phyloP scores from a whole-genome alignment of 441 rosid species.

The Theobroma grandiflorum region DNA sequence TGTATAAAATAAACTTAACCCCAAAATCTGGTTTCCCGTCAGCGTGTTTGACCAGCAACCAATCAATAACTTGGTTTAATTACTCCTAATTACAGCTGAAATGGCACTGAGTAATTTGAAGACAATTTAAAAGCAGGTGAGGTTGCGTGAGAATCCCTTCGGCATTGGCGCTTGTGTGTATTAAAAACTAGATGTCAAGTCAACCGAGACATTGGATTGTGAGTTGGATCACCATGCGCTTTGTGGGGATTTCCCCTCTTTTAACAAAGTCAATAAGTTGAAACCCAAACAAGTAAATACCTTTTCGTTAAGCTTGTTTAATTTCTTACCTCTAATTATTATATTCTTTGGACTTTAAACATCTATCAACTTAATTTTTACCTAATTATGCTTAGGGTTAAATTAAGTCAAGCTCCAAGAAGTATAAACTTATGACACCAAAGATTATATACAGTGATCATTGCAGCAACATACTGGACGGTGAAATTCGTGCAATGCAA shows the following conservation, averaged over 20 bases:
- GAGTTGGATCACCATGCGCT: slow-evolving; percentile 46
- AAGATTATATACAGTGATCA: too few species aligned
- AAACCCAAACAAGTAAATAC: too few species aligned
- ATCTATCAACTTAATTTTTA: not conserved
- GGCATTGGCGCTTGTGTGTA: not conserved
- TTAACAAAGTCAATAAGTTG: too few species aligned
- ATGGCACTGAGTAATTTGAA: not conserved
- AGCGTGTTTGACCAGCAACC: slow-evolving; percentile 64
- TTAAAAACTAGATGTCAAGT: slow-evolving; percentile 19
- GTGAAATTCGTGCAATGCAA: not conserved
- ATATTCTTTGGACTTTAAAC: not conserved
- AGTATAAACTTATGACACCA: too few species aligned
- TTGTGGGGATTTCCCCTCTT: slow-evolving; percentile 39
- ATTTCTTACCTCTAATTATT: too few species aligned
- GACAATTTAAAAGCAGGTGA: not conserved
- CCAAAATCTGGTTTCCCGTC: slow-evolving; percentile 23
- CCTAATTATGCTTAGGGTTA: too few species aligned
- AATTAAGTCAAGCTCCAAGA: too few species aligned
- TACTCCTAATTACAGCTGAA: not conserved
- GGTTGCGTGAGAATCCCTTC: slow-evolving; percentile 55
- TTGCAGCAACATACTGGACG: too few species aligned
- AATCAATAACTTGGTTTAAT: too few species aligned
- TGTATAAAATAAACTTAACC: too few species aligned
- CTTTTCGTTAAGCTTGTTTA: too few species aligned
- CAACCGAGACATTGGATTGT: slow-evolving; percentile 39